Evolutionary conservation across 306 rosid genomes (phyloP).

Genomic region (Castanea mollissima): DNA sequence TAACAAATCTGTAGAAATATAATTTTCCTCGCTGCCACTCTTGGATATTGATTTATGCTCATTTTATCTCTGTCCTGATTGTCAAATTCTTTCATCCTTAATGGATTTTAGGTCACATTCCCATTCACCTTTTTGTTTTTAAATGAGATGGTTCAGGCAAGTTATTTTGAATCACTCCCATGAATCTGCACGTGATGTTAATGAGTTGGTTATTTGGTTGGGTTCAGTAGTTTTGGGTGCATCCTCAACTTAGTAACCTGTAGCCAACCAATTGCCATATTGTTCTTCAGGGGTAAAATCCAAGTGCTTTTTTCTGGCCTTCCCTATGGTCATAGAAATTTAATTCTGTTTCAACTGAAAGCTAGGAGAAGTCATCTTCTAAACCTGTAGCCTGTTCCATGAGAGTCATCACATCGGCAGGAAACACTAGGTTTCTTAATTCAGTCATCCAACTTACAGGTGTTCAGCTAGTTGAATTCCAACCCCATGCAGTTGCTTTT

Average conservation of each 20-base stretch:
- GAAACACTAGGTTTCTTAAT: too few relatives aligned
- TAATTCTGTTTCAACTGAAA: neutral
- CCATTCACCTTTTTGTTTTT: neutral
- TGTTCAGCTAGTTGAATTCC: too few relatives aligned
- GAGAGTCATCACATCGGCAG: too few relatives aligned
- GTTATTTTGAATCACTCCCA: neutral
- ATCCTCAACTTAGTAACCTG: neutral
- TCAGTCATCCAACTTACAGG: too few relatives aligned
- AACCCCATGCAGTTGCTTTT: too few relatives aligned
- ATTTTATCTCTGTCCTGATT: neutral
- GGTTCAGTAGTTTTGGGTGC: too few relatives aligned
- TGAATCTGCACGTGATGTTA: neutral
- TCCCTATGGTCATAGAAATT: neutral
- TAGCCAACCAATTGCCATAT: neutral
- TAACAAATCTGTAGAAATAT: neutral
- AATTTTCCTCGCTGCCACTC: neutral
- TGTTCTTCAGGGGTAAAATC: neutral
- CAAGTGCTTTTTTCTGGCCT: neutral
- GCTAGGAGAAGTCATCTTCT: neutral
- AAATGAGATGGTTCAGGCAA: too few relatives aligned
- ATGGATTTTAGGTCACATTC: neutral
- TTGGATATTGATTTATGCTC: neutral
- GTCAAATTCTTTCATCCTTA: neutral
- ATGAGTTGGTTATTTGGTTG: too few relatives aligned
- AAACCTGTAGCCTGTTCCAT: neutral